Evolutionary conservation across 768 basidiomycete genomes (phyloP), one percentile per base, ranked within the genome.

Genomic region (Dacryopinax spathularia): DNA sequence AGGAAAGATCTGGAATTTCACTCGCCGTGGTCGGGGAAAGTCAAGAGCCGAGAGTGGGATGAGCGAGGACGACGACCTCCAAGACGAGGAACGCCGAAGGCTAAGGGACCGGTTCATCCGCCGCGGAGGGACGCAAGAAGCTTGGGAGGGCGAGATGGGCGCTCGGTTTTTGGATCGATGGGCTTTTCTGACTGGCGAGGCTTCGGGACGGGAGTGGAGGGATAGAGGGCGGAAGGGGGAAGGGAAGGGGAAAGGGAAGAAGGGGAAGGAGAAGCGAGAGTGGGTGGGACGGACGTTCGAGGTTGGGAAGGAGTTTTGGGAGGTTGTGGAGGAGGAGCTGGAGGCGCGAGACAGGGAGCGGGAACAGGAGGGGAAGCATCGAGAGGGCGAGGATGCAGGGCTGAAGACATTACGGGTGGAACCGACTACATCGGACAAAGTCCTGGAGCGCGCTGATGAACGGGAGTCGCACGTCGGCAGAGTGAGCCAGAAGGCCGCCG

Each of bases 201-300:
- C 48, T 5, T n/a, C n/a, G n/a, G n/a, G n/a, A n/a, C n/a, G n/a
- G n/a, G n/a, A n/a, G n/a, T n/a, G n/a, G n/a, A n/a, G n/a, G 87
- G 87, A 78, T 77, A 67, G 78, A 83, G 37, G 87, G 81, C 61
- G 84, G 85, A 62, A 90, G 88, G 64, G 64, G 34, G 63, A 34
- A 61, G 36, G 48, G 59, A 27, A 34, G 36, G 37, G 63, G 63
- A 64, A 36, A 86, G 82, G 80, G 0, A 67, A 69, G 67, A 56
- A 66, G 35, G 62, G 77, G 62, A 75, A 74, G 27, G 76, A 73
- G 60, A 66, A 72, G 27, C 66, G 68, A 22, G 66, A 70, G 67
- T 90, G 87, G 87, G 79, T 87, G 31, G 88, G 89, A 29, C 78
- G 78, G 25, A 88, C 84, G 65, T 91, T 91, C 66, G 86, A 89